A percentile compares a stretch with the other conserved stretches of the same genome.
Conservation (phyloP, 2,329 filamentous ascomycete genomes). For the Tolypocladium sp. region DNA sequence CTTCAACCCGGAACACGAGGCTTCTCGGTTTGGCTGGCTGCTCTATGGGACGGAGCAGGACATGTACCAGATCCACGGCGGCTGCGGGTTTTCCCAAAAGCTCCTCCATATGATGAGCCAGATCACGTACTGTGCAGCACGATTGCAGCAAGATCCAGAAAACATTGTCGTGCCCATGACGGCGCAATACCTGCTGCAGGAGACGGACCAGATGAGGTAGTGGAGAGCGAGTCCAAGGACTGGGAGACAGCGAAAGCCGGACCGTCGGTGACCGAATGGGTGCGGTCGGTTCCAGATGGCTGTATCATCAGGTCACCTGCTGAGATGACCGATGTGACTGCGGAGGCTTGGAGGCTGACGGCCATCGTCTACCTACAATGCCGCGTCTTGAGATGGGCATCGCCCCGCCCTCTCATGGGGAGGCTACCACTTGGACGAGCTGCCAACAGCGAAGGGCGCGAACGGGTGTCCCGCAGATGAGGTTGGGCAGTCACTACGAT, state of each 20-base stretch:
- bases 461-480: too few relatives aligned
- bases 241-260: conserved; percentile 10
- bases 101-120: conserved; percentile 26
- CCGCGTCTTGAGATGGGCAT: conserved; percentile 23
- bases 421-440: too few relatives aligned
- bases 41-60: conserved; percentile 25
- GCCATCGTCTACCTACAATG: conserved; percentile 29
- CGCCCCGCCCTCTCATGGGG: too few relatives aligned
- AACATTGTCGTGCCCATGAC: conserved; percentile 22
- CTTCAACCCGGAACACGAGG: conserved; percentile 18
- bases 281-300: conserved; percentile 12
- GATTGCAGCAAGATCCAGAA: conserved; percentile 21
- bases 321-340: conserved; percentile 29
- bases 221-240: conserved; percentile 21
- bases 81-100: conserved; percentile 30
- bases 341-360: conserved; percentile 30
- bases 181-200: conserved; percentile 14
- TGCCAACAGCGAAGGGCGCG: too few relatives aligned
- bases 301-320: conserved; percentile 17
- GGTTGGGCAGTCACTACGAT: too few relatives aligned
- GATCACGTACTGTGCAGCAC: conserved; percentile 25
- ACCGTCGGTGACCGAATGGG: conserved; percentile 17
- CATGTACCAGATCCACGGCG: conserved; percentile 28
- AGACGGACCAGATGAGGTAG: conserved; percentile 22
- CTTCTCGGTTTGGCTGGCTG: conserved; percentile 26